Conservation (phyloP, 2,329 filamentous ascomycete genomes). For the Huntiella abstrusa region DNA sequence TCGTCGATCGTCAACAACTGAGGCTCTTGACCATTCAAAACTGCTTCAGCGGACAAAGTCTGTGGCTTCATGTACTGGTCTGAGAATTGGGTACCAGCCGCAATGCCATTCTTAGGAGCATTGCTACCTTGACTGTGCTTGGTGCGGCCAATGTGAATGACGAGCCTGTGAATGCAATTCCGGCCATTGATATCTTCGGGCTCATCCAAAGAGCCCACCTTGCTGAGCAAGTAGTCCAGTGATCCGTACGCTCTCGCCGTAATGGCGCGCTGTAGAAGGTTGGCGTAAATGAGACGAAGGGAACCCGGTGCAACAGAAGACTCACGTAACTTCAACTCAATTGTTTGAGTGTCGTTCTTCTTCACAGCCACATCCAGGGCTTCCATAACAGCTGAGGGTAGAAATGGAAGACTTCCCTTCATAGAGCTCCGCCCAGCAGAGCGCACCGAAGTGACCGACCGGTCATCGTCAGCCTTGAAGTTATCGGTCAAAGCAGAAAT, state of each 20-base stretch:
- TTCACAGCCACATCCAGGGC: conserved; percentile 53
- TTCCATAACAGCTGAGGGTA: conserved; percentile 46
- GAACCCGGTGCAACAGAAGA: conserved; percentile 26
- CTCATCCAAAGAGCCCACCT: conserved; percentile 58
- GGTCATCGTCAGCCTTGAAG: conserved; percentile 44
- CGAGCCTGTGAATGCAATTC: conserved; percentile 80
- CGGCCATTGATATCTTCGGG: conserved; percentile 84
- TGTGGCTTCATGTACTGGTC: conserved; percentile 55
- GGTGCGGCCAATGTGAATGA: conserved; percentile 81
- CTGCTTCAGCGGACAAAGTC: conserved; percentile 18
- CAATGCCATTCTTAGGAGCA: conserved; percentile 4
- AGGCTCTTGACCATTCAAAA: conserved; percentile 47
- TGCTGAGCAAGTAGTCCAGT: conserved; percentile 50
- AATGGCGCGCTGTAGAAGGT: conserved; percentile 61
- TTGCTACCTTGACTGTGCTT: conserved; percentile 21
- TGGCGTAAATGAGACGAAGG: conserved; percentile 53
- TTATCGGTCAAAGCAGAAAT: conserved; percentile 60
- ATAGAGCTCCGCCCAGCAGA: conserved; percentile 63
- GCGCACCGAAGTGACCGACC: conserved; percentile 52
- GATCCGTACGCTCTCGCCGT: conserved; percentile 48
- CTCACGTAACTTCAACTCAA: conserved; percentile 10
- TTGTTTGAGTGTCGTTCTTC: conserved; percentile 37
- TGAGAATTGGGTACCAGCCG: conserved; percentile 9
- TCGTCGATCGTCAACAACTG: conserved; percentile 50
- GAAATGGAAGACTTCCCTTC: conserved; percentile 52